A percentile compares a stretch with the other conserved stretches of the same genome.
Evolutionary conservation across 495 filamentous ascomycete species (phyloP).

Genomic region (Lasiosphaeria ovina): DNA sequence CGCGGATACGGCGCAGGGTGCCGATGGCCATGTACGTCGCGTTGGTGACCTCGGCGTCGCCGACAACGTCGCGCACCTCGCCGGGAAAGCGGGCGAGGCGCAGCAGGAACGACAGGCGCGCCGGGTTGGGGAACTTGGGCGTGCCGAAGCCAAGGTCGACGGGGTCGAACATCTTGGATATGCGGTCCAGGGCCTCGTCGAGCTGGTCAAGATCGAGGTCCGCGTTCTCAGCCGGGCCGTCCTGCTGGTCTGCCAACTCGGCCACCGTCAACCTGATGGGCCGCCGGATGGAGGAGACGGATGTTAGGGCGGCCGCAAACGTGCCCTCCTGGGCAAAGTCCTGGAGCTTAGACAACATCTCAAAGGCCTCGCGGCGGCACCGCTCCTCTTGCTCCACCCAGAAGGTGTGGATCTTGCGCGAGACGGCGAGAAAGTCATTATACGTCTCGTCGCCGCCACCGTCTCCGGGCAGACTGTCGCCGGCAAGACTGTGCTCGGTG

Average conservation of each 20-base stretch:
- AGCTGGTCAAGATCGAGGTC: slow-evolving; percentile 86
- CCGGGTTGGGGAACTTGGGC: slow-evolving; percentile 90
- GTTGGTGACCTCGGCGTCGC: slow-evolving; percentile 69
- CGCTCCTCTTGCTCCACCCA: slow-evolving; percentile 83
- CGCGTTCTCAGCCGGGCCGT: slow-evolving; percentile 17
- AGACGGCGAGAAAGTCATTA: slow-evolving; percentile 71
- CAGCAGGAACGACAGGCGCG: slow-evolving; percentile 80
- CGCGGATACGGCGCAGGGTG: slow-evolving; percentile 78
- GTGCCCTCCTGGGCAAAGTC: slow-evolving; percentile 87
- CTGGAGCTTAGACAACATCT: slow-evolving; percentile 74
- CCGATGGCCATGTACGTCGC: slow-evolving; percentile 79
- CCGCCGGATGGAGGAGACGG: no score
- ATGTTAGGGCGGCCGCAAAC: slow-evolving; percentile 32
- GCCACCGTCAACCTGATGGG: no score
- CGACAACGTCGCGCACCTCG: slow-evolving; percentile 80
- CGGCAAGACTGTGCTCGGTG: slow-evolving; percentile 50
- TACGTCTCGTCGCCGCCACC: slow-evolving; percentile 48
- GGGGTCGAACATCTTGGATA: slow-evolving; percentile 73
- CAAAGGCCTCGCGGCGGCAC: slow-evolving; percentile 76
- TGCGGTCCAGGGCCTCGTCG: slow-evolving; percentile 84
- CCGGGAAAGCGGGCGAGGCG: slow-evolving; percentile 69
- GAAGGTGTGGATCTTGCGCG: slow-evolving; percentile 74
- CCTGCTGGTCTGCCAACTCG: neutral
- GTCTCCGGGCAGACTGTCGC: slow-evolving; percentile 18
- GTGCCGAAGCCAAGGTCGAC: slow-evolving; percentile 75